Evolutionary conservation across 108 stramenopile species (phyloP).

Genomic region (Aurantiochytrium sp.): DNA sequence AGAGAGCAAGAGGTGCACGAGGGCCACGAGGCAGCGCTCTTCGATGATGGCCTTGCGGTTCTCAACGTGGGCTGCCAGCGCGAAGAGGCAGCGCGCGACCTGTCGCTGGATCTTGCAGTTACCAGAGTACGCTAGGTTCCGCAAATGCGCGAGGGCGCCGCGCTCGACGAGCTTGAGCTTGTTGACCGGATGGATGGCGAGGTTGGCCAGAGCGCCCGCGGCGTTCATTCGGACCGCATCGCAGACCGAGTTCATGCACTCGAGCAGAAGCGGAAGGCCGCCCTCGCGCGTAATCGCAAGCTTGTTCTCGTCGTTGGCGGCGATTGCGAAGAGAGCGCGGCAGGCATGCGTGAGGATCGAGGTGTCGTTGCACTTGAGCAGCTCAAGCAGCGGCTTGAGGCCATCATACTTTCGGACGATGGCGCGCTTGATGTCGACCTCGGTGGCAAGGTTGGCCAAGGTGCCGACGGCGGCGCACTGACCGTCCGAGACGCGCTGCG

Average conservation of each 20-base stretch:
- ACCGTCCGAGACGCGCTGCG: background rate
- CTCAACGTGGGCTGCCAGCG: background rate
- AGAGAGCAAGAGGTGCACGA: background rate
- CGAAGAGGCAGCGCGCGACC: slow-evolving; percentile 15
- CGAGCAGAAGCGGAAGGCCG: background rate
- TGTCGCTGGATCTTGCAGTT: slow-evolving; percentile 25
- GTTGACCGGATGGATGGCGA: slow-evolving; percentile 24
- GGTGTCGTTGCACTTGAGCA: background rate
- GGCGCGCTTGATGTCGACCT: slow-evolving; percentile 7
- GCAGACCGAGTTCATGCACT: background rate
- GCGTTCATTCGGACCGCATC: background rate
- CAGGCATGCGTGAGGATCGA: slow-evolving; percentile 22
- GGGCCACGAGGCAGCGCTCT: background rate
- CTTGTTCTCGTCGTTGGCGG: slow-evolving; percentile 21
- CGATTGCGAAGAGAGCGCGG: slow-evolving; percentile 3
- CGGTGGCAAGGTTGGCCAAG: background rate
- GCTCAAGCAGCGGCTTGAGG: background rate
- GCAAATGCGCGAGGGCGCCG: background rate
- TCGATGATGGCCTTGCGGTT: slow-evolving; percentile 19
- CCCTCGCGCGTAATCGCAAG: background rate
- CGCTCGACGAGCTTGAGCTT: slow-evolving; percentile 16
- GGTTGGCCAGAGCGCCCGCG: background rate
- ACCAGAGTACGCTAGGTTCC: background rate
- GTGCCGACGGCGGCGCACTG: slow-evolving; percentile 24
- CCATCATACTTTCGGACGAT: background rate